phyloP scores from a whole-genome alignment of 306 rosid species.

The Casuarina equisetifolia region DNA sequence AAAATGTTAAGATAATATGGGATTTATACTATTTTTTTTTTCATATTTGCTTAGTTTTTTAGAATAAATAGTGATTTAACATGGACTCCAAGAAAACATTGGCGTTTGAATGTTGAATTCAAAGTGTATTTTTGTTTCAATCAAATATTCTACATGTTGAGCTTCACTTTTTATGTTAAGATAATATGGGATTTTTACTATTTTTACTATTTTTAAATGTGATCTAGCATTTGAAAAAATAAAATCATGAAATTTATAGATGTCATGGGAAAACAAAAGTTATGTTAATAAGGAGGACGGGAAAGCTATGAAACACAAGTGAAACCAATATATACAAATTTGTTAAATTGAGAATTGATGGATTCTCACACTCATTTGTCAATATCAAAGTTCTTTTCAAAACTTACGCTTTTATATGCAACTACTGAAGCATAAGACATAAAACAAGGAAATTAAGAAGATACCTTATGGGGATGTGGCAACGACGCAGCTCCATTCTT shows the following conservation, averaged over 20 bases:
- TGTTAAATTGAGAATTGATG: not conserved
- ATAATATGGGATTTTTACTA: no score
- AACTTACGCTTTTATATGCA: constrained; percentile 6
- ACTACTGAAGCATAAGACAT: not conserved
- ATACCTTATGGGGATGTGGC: constrained; percentile 75
- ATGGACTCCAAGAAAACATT: no score
- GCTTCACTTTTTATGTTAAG: no score
- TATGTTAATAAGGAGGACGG: not conserved
- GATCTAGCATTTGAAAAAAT: not conserved
- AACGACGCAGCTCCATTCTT: constrained; percentile 57
- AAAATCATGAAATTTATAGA: not conserved
- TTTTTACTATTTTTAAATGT: no score
- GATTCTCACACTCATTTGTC: constrained; percentile 16
- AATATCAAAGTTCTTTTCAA: constrained; percentile 13
- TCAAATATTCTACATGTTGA: no score
- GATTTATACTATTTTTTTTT: no score
- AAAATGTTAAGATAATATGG: no score
- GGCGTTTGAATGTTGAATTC: no score
- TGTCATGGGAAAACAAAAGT: no score
- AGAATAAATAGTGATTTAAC: no score
- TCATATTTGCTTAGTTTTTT: not conserved
- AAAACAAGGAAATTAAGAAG: constrained; percentile 11
- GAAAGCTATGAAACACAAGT: not conserved
- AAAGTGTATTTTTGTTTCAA: no score
- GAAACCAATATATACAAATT: not conserved